A percentile compares a stretch with the other conserved stretches of the same genome.
Evolutionary conservation across 768 basidiomycete genomes (phyloP).

Genomic region (Phlebiopsis flavidoalba): DNA sequence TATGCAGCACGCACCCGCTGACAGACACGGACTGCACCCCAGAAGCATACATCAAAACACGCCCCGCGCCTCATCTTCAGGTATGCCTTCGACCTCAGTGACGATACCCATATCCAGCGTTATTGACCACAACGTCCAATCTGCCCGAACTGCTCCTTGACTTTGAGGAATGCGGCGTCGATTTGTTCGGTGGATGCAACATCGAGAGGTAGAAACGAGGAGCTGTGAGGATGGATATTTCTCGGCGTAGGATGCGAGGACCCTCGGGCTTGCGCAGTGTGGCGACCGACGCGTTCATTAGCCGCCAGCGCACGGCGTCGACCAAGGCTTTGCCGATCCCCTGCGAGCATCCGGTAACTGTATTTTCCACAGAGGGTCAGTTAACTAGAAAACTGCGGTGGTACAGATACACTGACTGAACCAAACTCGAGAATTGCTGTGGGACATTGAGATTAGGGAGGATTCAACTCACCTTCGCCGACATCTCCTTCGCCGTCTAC

Average conservation of each 20-base stretch:
- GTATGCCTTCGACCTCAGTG: slow-evolving; percentile 33
- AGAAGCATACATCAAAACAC: slow-evolving; percentile 32
- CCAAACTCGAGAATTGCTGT: not conserved
- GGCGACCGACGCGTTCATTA: slow-evolving; percentile 38
- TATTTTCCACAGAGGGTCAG: not conserved
- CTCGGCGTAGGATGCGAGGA: slow-evolving; percentile 16
- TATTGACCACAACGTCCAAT: slow-evolving; percentile 43
- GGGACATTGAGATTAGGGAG: not conserved
- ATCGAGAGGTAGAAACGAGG: slow-evolving; percentile 34
- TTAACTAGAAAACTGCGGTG: not conserved
- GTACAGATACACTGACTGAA: not conserved
- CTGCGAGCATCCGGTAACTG: slow-evolving; percentile 37
- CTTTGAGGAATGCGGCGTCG: slow-evolving; percentile 28
- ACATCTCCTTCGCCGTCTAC: not conserved
- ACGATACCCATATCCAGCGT: slow-evolving; percentile 31
- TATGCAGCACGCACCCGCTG: not conserved
- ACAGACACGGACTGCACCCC: slow-evolving; percentile 11
- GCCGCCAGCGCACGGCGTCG: slow-evolving; percentile 29
- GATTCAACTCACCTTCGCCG: not conserved
- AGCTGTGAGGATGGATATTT: slow-evolving; percentile 29
- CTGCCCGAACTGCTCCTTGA: slow-evolving; percentile 34
- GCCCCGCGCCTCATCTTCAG: slow-evolving; percentile 28
- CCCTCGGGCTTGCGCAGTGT: slow-evolving; percentile 31
- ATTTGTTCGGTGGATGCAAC: slow-evolving; percentile 31
- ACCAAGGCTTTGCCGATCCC: slow-evolving; percentile 34